These are phyloP conservation scores for Circinella umbellata DNA, from an alignment of 371 early-diverging fungal species.

Conservation along the genomic window DNA sequence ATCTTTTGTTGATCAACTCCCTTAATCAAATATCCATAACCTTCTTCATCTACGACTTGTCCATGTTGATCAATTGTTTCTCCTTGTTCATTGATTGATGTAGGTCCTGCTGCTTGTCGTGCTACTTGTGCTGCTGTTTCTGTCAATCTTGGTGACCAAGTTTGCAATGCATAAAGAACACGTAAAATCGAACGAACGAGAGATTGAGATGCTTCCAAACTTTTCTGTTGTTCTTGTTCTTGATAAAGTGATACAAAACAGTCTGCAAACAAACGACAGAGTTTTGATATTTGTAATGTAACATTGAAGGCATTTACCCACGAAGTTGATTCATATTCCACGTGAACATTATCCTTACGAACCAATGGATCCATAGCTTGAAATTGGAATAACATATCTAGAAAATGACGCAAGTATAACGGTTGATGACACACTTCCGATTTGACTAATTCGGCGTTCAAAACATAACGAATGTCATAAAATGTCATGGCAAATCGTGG, in stretches of 20 bases:
- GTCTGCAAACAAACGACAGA: constrained; percentile 78
- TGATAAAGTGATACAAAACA: constrained; percentile 55
- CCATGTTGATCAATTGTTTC: too few species aligned
- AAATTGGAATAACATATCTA: constrained; percentile 82
- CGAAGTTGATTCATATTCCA: constrained; percentile 89
- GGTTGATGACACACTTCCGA: constrained; percentile 57
- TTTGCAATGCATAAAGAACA: constrained; percentile 58
- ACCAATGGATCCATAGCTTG: constrained; percentile 92
- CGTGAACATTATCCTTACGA: constrained; percentile 76
- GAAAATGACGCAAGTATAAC: constrained; percentile 72
- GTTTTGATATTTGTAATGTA: constrained; percentile 78
- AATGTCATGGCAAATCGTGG: constrained; percentile 87
- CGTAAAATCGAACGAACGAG: constrained; percentile 44
- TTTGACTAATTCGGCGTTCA: constrained; percentile 66
- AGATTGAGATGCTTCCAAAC: constrained; percentile 29
- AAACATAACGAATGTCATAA: constrained; percentile 83
- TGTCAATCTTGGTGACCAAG: constrained; percentile 57
- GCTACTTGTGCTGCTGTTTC: constrained; percentile 1
- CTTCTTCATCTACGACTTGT: neutral
- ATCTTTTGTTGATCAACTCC: constrained; percentile 33
- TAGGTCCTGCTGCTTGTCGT: neutral
- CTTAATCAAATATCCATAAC: constrained; percentile 20
- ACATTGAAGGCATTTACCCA: constrained; percentile 93
- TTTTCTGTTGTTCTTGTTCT: neutral
- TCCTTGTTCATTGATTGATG: neutral